These are phyloP conservation scores for Thuja plicata DNA, from an alignment of 83 land plant species.

Conservation along the genomic window DNA sequence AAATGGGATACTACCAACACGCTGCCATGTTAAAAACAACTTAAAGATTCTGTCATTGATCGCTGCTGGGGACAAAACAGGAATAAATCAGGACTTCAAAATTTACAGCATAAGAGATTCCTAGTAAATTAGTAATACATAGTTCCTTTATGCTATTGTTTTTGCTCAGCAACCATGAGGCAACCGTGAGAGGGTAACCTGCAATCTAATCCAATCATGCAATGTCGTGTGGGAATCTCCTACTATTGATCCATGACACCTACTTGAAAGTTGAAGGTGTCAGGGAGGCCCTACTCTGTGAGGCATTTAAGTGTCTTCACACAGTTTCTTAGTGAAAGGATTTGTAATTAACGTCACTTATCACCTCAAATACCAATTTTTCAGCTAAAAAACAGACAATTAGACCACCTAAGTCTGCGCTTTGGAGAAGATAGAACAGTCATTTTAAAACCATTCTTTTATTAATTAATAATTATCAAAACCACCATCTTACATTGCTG, in stretches of 20 bases:
- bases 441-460: background rate
- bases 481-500: background rate
- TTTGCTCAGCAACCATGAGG: background rate
- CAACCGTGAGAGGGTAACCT: background rate
- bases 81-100: background rate
- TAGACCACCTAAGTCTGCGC: background rate
- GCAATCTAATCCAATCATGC: background rate
- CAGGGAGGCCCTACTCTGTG: background rate
- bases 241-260: background rate
- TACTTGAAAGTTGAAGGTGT: background rate
- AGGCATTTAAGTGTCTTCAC: background rate
- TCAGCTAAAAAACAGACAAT: background rate
- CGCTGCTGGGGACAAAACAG: background rate
- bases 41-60: background rate
- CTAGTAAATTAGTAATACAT: background rate
- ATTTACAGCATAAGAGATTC: background rate
- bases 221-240: background rate
- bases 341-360: background rate
- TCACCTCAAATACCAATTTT: background rate
- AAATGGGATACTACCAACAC: background rate
- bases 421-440: background rate
- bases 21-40: conserved; percentile 1
- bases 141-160: background rate
- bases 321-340: background rate
- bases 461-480: background rate